phyloP scores from a whole-genome alignment of 176 grass and related monocot genomes.

The Bromus sterilis region DNA sequence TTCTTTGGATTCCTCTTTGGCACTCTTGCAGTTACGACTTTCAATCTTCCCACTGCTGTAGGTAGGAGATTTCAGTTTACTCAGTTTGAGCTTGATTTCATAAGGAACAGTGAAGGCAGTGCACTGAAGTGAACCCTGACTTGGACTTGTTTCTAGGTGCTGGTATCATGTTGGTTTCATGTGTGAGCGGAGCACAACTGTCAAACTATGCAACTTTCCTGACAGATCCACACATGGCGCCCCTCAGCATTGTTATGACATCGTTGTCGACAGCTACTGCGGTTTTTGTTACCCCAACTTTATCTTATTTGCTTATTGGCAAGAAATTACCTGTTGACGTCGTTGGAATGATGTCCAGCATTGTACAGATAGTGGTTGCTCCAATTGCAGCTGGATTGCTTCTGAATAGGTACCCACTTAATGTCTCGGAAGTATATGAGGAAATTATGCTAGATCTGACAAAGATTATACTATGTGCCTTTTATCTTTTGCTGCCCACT shows the following conservation, averaged over 20 bases:
- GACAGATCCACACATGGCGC: slow-evolving; percentile 86
- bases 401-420: slow-evolving; percentile 65
- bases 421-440: not conserved
- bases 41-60: slow-evolving; percentile 78
- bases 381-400: slow-evolving; percentile 88
- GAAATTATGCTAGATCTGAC: not conserved
- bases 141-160: slow-evolving; percentile 46
- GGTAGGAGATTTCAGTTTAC: slow-evolving; percentile 32
- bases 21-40: slow-evolving; percentile 56
- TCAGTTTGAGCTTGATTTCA: not conserved
- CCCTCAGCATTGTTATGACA: slow-evolving; percentile 99
- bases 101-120: not conserved
- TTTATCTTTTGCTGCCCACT: not conserved
- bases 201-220: slow-evolving; percentile 94
- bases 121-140: not conserved
- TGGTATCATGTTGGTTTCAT: slow-evolving; percentile 96
- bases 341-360: slow-evolving; percentile 94
- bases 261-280: slow-evolving; percentile 89
- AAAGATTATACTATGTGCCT: not conserved
- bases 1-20: slow-evolving; percentile 91
- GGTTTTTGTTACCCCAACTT: slow-evolving; percentile 79
- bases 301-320: slow-evolving; percentile 92
- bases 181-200: slow-evolving; percentile 89
- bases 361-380: slow-evolving; percentile 90
- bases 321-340: slow-evolving; percentile 93